phyloP scores from a whole-genome alignment of 306 rosid species.

The Lotus japonicus region DNA sequence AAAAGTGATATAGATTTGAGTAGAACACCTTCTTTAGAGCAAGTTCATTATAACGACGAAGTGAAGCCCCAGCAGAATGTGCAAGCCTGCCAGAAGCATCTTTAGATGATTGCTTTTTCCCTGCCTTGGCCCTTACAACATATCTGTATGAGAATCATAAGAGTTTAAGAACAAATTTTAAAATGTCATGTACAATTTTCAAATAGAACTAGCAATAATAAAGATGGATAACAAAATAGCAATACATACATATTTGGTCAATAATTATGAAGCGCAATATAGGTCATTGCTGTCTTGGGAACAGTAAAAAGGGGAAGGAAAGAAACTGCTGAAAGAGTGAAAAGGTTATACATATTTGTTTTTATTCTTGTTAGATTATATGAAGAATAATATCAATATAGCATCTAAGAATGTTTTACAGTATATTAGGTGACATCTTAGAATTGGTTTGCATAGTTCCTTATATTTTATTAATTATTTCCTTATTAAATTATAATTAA shows the following conservation, averaged over 20 bases:
- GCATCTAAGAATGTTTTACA: background rate
- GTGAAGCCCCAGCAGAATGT: slow-evolving; percentile 94
- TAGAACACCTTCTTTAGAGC: slow-evolving; percentile 74
- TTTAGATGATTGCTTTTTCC: slow-evolving; percentile 85
- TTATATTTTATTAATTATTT: background rate
- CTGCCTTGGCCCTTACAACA: slow-evolving; percentile 93
- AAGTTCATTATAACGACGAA: slow-evolving; percentile 80
- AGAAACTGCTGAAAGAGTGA: background rate
- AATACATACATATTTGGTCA: background rate
- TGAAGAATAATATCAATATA: background rate
- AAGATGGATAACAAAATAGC: background rate
- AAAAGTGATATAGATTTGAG: background rate
- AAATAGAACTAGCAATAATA: background rate
- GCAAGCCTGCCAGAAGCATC: slow-evolving; percentile 77
- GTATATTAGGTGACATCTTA: background rate
- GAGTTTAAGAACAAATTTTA: slow-evolving; percentile 1
- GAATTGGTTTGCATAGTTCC: background rate
- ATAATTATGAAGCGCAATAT: background rate
- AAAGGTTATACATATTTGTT: background rate
- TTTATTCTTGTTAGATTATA: background rate
- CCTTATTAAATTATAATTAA: background rate
- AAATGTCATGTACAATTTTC: background rate
- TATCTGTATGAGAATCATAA: slow-evolving; percentile 47
- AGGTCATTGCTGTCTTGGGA: background rate
- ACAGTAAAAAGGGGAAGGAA: background rate